Evolutionary conservation across 371 early-diverging fungal genomes (phyloP).

Genomic region (Circinella minor): DNA sequence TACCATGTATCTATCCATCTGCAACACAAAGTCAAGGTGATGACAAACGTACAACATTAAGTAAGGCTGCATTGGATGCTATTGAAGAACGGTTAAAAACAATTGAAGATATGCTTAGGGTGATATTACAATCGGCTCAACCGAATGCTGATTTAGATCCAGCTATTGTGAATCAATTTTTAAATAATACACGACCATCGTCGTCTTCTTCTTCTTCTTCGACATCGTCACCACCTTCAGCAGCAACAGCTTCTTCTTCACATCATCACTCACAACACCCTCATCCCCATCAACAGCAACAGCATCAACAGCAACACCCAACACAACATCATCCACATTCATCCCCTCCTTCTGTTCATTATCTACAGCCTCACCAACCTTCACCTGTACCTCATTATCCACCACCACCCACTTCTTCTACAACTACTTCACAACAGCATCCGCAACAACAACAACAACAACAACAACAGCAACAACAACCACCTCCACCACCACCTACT

Average conservation of each 20-base stretch:
- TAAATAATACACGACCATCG: slow-evolving; percentile 24
- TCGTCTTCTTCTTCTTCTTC: slow-evolving; percentile 22
- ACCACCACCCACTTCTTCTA: slow-evolving; percentile 3
- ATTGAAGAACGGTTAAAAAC: slow-evolving; percentile 42
- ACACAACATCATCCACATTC: slow-evolving; percentile 5
- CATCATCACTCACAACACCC: slow-evolving; percentile 18
- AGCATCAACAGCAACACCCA: slow-evolving; percentile 13
- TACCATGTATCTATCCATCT: slow-evolving; percentile 52
- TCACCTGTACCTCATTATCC: slow-evolving; percentile 15
- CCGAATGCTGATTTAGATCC: slow-evolving; percentile 22
- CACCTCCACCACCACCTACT: not conserved
- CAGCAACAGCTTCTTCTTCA: slow-evolving; percentile 21
- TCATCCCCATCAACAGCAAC: slow-evolving; percentile 18
- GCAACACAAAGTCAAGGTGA: slow-evolving; percentile 30
- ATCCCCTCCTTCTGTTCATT: not conserved
- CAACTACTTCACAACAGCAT: slow-evolving; percentile 7
- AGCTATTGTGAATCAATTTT: slow-evolving; percentile 26
- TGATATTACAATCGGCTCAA: slow-evolving; percentile 25
- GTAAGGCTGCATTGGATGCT: slow-evolving; percentile 39
- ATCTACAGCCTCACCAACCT: slow-evolving; percentile 2
- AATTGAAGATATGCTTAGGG: slow-evolving; percentile 42
- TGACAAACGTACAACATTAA: slow-evolving; percentile 34
- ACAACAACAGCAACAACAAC: slow-evolving; percentile 1
- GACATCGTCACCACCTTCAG: slow-evolving; percentile 16
- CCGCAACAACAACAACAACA: slow-evolving; percentile 10